Evolutionary conservation across 257 asterid genomes (phyloP).

Genomic region (Nicotiana sylvestris): DNA sequence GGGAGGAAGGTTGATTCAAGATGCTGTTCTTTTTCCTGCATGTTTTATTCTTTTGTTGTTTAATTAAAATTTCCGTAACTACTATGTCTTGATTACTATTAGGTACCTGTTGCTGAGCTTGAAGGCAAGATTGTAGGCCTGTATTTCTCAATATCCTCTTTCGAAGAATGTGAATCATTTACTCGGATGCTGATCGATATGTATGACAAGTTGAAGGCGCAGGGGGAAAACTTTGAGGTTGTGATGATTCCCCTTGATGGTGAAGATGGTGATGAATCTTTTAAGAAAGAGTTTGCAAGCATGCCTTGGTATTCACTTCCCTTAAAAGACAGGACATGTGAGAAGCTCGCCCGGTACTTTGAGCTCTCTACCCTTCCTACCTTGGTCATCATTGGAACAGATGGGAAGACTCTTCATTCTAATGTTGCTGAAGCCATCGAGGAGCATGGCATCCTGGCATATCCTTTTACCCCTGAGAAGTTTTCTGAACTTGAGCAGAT

Average conservation of each 20-base stretch:
- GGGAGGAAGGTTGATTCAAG: conserved; percentile 55
- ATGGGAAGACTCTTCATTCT: conserved; percentile 76
- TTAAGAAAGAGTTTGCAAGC: conserved; percentile 36
- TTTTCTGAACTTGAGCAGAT: conserved; percentile 65
- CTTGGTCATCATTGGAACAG: conserved; percentile 67
- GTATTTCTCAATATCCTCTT: conserved; percentile 47
- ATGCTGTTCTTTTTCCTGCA: not conserved
- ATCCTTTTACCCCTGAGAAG: conserved; percentile 79
- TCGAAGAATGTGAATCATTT: conserved; percentile 34
- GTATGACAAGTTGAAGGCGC: conserved; percentile 47
- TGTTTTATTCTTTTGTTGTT: not conserved
- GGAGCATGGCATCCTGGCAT: conserved; percentile 66
- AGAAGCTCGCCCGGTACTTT: conserved; percentile 59
- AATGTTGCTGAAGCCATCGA: conserved; percentile 70
- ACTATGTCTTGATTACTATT: not conserved
- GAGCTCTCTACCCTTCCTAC: conserved; percentile 61
- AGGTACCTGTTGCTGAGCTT: conserved; percentile 70
- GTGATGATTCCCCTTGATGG: conserved; percentile 80
- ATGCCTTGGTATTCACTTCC: conserved; percentile 84
- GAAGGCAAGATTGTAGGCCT: conserved; percentile 77
- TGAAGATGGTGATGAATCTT: conserved; percentile 49
- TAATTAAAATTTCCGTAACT: not conserved
- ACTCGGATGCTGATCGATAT: conserved; percentile 45
- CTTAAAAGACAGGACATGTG: conserved; percentile 41
- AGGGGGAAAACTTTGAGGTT: conserved; percentile 59